These are phyloP conservation scores for Eucommia ulmoides DNA, from an alignment of 257 asterid species.

Conservation along the genomic window DNA sequence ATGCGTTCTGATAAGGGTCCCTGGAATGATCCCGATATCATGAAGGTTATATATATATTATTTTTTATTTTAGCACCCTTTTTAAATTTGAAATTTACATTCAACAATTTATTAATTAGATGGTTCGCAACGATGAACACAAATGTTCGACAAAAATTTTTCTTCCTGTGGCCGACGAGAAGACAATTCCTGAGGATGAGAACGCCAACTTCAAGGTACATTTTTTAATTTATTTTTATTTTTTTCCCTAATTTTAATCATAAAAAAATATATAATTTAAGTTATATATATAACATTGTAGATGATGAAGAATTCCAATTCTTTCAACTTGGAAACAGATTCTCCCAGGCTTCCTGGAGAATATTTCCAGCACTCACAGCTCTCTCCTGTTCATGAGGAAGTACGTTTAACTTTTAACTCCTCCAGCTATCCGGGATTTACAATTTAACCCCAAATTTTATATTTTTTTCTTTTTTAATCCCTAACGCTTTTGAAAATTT, in stretches of 20 bases:
- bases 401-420: slow-evolving; percentile 24
- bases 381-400: slow-evolving; percentile 50
- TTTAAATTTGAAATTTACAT: too few species aligned
- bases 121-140: slow-evolving; percentile 83
- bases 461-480: background rate
- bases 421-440: too few species aligned
- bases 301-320: slow-evolving; percentile 27
- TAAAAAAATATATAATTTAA: too few species aligned
- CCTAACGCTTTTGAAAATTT: background rate
- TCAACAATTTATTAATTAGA: slow-evolving; percentile 31
- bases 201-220: slow-evolving; percentile 20
- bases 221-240: background rate
- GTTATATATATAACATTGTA: slow-evolving; percentile 12
- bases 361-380: slow-evolving; percentile 21
- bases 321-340: slow-evolving; percentile 24
- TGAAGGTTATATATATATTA: slow-evolving; percentile 46
- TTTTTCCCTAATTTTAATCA: too few species aligned
- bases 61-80: background rate
- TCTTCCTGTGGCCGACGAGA: slow-evolving; percentile 49
- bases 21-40: slow-evolving; percentile 82
- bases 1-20: slow-evolving; percentile 92
- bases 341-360: slow-evolving; percentile 24
- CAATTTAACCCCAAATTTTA: background rate
- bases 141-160: slow-evolving; percentile 43
- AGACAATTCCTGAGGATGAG: slow-evolving; percentile 58